Percentiles rank a stretch among this genome's conserved stretches.
phyloP scores from a whole-genome alignment of 2,329 filamentous ascomycete species.

The Diaporthe batatas region DNA sequence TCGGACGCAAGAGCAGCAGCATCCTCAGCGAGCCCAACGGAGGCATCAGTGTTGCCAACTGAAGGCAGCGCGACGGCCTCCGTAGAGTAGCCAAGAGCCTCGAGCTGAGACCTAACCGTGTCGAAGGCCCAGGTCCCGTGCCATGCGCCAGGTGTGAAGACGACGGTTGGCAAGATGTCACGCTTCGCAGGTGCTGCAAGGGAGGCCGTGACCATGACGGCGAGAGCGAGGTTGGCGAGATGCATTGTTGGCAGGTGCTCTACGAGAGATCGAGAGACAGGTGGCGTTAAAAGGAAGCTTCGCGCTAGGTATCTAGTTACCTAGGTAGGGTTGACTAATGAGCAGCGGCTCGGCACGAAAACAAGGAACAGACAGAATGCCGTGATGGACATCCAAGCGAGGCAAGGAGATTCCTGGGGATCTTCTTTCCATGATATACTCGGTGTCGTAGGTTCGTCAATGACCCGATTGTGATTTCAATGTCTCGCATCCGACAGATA shows the following conservation, averaged over 20 bases:
- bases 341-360: background rate
- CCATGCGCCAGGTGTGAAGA: constrained; percentile 58
- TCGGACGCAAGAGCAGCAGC: constrained; percentile 27
- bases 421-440: constrained; percentile 12
- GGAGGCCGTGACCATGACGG: constrained; percentile 16
- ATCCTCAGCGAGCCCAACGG: constrained; percentile 43
- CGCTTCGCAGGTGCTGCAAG: constrained; percentile 24
- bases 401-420: background rate
- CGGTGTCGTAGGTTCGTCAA: constrained; percentile 3
- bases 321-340: background rate
- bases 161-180: constrained; percentile 45
- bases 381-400: background rate
- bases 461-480: background rate
- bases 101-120: constrained; percentile 49
- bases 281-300: background rate
- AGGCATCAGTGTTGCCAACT: constrained; percentile 49
- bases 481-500: constrained; percentile 12
- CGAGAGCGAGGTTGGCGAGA: constrained; percentile 19
- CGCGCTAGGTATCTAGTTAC: background rate
- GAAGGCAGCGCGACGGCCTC: constrained; percentile 51
- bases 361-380: background rate
- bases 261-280: background rate
- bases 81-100: constrained; percentile 50
- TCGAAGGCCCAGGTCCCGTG: constrained; percentile 51
- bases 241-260: background rate